Base-by-base conservation (phyloP, 352 stramenopile genomes). In the Elongisporangium undulatum region DNA sequence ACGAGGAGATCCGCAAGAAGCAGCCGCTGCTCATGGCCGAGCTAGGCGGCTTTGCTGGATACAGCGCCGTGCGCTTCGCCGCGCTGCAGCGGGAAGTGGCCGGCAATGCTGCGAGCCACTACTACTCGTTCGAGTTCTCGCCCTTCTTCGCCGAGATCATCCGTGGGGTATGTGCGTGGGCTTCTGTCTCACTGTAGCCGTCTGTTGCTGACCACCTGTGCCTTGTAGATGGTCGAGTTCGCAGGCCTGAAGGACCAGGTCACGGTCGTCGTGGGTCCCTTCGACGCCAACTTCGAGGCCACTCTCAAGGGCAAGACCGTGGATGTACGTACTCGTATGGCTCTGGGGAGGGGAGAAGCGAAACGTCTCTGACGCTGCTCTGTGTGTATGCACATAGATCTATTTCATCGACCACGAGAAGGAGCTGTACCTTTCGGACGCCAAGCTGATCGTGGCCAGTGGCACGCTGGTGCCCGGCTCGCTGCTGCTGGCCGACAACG, bases 11-110 rank as follows among this genome's bases (percentile, higher is more conserved):
- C 59, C 62, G 63, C 26, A 66, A 66, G 49, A 67, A 64, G 23
- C 65, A 75, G 53, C 71, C 71, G 0, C n/a, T 20, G 3, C 24
- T 80, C 53, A 84, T 81, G 71, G 70, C 58, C 15, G 74, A 84
- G 39, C 58, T 84, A 15, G 71, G 74, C 20, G 66, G 52, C 4
- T 84, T 72, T 60, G 64, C 58, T 6, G 74, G 71, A 23, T 84
- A 84, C 64, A 84, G 71, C 51, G 62, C 69, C 15, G 74, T 84
- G 58, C 68, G 71, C 17, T 84, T 84, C 19, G 74, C 69, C 8
- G 72, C 55, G 23, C 8, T 71, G 50, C 74, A 77, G 49, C 71
- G 69, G 22, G 69, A 81, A 12, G 63, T 69, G n/a, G 59, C 54
- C 15, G 67, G 61, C n/a, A 45, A 48, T 3, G 61, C 49, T 2